Evolutionary conservation across 2,329 filamentous ascomycete genomes (phyloP).

Genomic region (Blastomyces silverae): DNA sequence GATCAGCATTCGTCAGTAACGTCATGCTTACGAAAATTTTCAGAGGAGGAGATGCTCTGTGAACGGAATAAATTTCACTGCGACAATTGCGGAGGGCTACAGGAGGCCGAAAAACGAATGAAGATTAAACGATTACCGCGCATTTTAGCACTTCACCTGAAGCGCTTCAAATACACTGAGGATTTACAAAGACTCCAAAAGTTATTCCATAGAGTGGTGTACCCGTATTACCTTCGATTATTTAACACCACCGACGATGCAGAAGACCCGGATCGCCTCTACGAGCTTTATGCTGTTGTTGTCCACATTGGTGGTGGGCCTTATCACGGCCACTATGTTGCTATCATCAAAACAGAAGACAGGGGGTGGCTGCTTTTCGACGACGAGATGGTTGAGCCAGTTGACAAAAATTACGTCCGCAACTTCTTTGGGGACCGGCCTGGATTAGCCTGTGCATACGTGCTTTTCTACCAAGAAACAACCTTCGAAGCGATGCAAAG

Average conservation of each 20-base stretch:
- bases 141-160: conserved; percentile 85
- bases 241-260: conserved; percentile 98
- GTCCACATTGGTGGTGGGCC: conserved; percentile 96
- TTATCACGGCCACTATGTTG: conserved; percentile 96
- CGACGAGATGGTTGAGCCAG: conserved; percentile 96
- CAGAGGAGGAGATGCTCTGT: conserved; percentile 95
- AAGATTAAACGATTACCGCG: conserved; percentile 94
- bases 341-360: conserved; percentile 95
- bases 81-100: conserved; percentile 89
- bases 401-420: conserved; percentile 89
- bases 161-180: conserved; percentile 97
- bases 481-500: conserved; percentile 60
- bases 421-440: conserved; percentile 96
- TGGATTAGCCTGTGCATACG: conserved; percentile 88
- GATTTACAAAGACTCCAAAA: conserved; percentile 91
- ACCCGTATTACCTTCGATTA: conserved; percentile 90
- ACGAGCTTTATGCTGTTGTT: conserved; percentile 94
- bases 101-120: conserved; percentile 98
- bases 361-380: conserved; percentile 95
- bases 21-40: conserved; percentile 90
- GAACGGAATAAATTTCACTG: conserved; percentile 99
- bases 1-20: conserved; percentile 95
- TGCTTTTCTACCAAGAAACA: conserved; percentile 95
- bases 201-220: conserved; percentile 92
- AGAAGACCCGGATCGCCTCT: conserved; percentile 84